Percentiles rank a stretch among this genome's conserved stretches.
Conservation (phyloP, 202 grass and related monocot genomes). For the Hordeum pubiflorum region DNA sequence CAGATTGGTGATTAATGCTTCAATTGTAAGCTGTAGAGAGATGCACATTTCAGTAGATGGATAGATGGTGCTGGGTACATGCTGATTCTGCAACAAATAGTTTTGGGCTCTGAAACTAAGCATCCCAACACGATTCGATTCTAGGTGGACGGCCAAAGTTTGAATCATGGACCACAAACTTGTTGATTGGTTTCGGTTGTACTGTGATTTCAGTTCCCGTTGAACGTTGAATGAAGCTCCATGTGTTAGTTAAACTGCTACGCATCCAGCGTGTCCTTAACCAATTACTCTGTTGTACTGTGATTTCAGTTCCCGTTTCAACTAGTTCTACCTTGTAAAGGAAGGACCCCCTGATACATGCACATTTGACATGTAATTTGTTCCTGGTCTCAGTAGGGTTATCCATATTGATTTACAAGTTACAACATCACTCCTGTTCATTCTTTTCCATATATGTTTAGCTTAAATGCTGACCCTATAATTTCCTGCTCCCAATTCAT, state of each 20-base stretch:
- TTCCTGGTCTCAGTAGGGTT: background rate
- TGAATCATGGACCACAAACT: background rate
- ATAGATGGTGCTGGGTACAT: background rate
- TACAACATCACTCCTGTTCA: too few relatives aligned
- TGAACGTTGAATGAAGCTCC: background rate
- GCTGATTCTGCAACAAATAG: background rate
- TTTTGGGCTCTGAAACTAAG: conserved; percentile 8
- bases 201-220: too few relatives aligned
- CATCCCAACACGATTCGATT: background rate
- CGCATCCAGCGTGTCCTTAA: background rate
- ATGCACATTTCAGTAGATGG: background rate
- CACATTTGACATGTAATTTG: background rate
- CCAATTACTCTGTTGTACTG: background rate
- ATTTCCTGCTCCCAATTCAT: conserved; percentile 25
- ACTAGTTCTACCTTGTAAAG: background rate
- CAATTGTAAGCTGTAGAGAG: background rate
- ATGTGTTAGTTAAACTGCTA: background rate
- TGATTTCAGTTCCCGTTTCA: background rate
- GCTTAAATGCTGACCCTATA: conserved; percentile 10
- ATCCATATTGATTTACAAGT: background rate
- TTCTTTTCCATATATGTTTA: background rate
- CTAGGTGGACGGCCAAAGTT: background rate
- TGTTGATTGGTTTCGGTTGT: background rate
- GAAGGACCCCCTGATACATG: background rate
- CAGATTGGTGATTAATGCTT: background rate